Evolutionary conservation across 768 basidiomycete genomes (phyloP).

Genomic region (Phaeotremella fagi): DNA sequence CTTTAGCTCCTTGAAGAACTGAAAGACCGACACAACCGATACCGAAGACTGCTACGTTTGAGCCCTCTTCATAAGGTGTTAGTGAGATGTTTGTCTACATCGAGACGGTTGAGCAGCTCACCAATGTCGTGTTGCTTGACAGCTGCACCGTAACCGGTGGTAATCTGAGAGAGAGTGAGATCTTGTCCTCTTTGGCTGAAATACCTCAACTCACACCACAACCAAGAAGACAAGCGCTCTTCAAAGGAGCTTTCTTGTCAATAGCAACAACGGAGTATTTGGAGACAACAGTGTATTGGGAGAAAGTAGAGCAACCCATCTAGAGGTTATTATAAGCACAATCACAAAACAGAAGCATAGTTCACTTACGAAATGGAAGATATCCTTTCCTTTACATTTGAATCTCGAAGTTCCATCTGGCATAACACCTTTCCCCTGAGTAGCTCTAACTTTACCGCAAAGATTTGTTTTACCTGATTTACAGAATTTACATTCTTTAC

Average conservation of each 20-base stretch:
- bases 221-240: conserved; percentile 94
- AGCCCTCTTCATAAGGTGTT: conserved; percentile 55
- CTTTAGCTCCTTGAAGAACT: conserved; percentile 71
- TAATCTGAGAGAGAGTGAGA: too few species aligned
- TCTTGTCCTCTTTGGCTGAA: too few species aligned
- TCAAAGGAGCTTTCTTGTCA: conserved; percentile 75
- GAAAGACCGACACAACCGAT: conserved; percentile 93
- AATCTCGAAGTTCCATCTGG: conserved; percentile 84
- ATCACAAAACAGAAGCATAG: too few species aligned
- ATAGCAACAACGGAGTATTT: conserved; percentile 95
- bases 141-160: conserved; percentile 97
- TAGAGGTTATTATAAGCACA: conserved; percentile 41
- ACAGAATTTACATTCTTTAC: conserved; percentile 91
- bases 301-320: conserved; percentile 99
- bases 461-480: conserved; percentile 87
- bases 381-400: conserved; percentile 75
- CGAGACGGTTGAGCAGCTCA: conserved; percentile 8
- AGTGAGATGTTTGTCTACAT: background rate
- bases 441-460: conserved; percentile 87
- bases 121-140: conserved; percentile 72
- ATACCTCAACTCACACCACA: conserved; percentile 55
- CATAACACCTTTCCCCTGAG: conserved; percentile 89
- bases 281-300: conserved; percentile 98
- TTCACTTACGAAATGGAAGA: conserved; percentile 85
- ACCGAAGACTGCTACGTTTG: conserved; percentile 89